These are phyloP conservation scores for Ganoderma lingzhi DNA, from an alignment of 1,284 basidiomycete genomes.

Conservation along the genomic window DNA sequence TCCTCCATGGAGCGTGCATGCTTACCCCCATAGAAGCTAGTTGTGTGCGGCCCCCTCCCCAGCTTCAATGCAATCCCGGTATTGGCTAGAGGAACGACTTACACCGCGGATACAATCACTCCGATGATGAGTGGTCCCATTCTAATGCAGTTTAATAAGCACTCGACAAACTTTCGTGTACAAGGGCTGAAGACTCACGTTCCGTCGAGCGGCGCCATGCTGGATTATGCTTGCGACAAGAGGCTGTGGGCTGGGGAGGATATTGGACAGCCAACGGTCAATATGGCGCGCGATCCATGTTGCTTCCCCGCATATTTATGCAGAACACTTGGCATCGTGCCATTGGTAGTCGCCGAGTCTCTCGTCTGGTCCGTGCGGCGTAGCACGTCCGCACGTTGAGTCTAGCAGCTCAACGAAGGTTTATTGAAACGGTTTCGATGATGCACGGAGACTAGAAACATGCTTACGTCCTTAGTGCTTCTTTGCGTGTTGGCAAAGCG, in stretches of 20 bases:
- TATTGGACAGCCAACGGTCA: background rate
- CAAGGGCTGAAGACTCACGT: conserved; percentile 12
- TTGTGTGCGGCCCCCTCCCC: background rate
- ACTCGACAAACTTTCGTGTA: background rate
- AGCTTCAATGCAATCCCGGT: background rate
- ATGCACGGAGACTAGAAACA: background rate
- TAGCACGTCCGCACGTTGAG: background rate
- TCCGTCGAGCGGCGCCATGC: conserved; percentile 24
- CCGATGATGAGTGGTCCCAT: conserved; percentile 27
- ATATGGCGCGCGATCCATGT: background rate
- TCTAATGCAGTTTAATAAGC: background rate
- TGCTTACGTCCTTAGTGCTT: too few relatives aligned
- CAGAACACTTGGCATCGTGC: background rate
- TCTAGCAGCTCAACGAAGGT: background rate
- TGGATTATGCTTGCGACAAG: background rate
- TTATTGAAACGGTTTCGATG: background rate
- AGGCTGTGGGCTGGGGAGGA: background rate
- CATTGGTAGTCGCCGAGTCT: background rate
- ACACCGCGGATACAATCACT: conserved; percentile 24
- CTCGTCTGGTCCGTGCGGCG: background rate
- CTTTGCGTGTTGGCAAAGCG: background rate
- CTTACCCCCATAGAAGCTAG: conserved; percentile 19
- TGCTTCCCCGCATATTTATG: background rate
- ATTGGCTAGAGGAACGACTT: background rate
- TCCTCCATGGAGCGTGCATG: background rate